phyloP scores from a whole-genome alignment of 2,329 filamentous ascomycete genomes.

The Colletotrichum cuscutae region DNA sequence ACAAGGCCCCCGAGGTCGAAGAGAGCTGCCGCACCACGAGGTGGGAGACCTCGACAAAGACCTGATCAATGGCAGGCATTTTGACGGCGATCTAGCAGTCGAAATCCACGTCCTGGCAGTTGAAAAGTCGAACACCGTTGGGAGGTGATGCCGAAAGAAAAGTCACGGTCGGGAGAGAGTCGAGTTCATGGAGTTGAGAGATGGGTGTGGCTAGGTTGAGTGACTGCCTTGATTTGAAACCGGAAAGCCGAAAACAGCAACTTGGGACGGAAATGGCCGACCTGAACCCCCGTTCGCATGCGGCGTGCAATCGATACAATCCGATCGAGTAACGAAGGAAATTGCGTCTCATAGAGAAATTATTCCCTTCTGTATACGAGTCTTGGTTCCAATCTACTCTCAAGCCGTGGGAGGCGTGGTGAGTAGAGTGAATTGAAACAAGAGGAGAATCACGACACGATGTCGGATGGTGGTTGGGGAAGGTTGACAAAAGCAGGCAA shows the following conservation, averaged over 20 bases:
- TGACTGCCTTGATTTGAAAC: slow-evolving; percentile 13
- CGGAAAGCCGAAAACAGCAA: slow-evolving; percentile 28
- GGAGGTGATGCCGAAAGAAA: slow-evolving; percentile 19
- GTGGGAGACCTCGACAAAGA: slow-evolving; percentile 48
- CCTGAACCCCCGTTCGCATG: slow-evolving; percentile 30
- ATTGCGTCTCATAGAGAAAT: neutral
- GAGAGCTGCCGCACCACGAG: slow-evolving; percentile 45
- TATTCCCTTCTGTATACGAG: neutral
- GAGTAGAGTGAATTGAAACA: slow-evolving; percentile 26
- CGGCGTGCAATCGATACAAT: slow-evolving; percentile 18
- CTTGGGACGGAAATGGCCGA: slow-evolving; percentile 23
- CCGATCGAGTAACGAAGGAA: neutral
- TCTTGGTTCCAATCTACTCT: slow-evolving; percentile 18
- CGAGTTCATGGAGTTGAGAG: slow-evolving; percentile 23
- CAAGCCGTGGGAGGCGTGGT: neutral
- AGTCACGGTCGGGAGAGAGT: slow-evolving; percentile 21
- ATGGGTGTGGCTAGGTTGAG: slow-evolving; percentile 3
- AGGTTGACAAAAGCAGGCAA: slow-evolving; percentile 19
- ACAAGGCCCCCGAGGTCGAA: slow-evolving; percentile 11
- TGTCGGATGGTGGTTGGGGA: slow-evolving; percentile 28
- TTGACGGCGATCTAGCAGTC: slow-evolving; percentile 11
- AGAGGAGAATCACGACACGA: slow-evolving; percentile 26
- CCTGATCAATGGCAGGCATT: slow-evolving; percentile 51
- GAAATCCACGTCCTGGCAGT: neutral
- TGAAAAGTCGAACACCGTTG: slow-evolving; percentile 14